These are phyloP conservation scores for Marchantia paleacea DNA, from an alignment of 225 moss, liverwort and hornwort species.

Conservation along the genomic window DNA sequence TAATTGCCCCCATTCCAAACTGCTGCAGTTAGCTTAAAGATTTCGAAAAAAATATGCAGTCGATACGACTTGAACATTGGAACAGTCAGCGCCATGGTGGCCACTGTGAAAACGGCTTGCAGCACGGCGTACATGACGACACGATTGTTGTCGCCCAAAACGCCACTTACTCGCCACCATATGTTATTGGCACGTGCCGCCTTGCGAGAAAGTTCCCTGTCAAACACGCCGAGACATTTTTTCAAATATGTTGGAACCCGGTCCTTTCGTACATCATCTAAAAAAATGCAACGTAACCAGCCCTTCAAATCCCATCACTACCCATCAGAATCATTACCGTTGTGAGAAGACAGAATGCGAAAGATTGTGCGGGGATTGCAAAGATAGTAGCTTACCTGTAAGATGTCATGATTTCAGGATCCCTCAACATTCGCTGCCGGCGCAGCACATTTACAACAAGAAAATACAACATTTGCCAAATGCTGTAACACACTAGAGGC, in stretches of 20 bases:
- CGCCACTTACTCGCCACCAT: slow-evolving; percentile 93
- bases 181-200: slow-evolving; percentile 93
- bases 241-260: no score
- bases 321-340: no score
- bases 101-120: slow-evolving; percentile 85
- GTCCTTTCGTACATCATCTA: no score
- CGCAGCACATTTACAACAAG: slow-evolving; percentile 90
- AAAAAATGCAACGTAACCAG: no score
- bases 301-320: no score
- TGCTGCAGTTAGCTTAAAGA: slow-evolving; percentile 80
- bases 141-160: slow-evolving; percentile 71
- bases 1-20: slow-evolving; percentile 98
- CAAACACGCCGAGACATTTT: neutral
- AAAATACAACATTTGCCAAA: slow-evolving; percentile 93
- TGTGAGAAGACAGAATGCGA: no score
- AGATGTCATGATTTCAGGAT: slow-evolving; percentile 97
- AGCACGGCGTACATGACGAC: slow-evolving; percentile 89
- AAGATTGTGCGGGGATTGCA: no score
- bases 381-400: slow-evolving; percentile 56
- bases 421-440: slow-evolving; percentile 78
- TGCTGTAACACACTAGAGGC: slow-evolving; percentile 75
- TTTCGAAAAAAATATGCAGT: slow-evolving; percentile 72
- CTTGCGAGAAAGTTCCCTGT: slow-evolving; percentile 91
- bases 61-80: slow-evolving; percentile 88
- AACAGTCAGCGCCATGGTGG: slow-evolving; percentile 86